Base-by-base conservation (phyloP, 2,329 filamentous ascomycete species). In the Fusarium caatingaense region DNA sequence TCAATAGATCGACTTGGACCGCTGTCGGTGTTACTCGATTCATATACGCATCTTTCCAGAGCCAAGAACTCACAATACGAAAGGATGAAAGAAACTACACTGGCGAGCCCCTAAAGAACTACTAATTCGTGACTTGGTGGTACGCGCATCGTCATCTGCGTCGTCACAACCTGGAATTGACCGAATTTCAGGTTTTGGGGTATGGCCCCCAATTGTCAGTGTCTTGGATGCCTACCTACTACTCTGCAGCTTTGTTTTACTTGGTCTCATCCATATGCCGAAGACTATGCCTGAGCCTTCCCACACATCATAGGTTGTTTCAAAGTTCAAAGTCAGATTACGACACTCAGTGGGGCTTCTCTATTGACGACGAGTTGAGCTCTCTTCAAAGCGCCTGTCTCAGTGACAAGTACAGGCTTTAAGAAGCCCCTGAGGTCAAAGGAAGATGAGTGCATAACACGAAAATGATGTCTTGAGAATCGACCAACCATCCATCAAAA, bases 301-400 rank as follows among this genome's bases (percentile, higher is more conserved):
- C 16, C 50, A 48, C 54, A 59, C 54, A 48, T 66, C 9, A 40
- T 66, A 37, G 34, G 34, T 37, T 16, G 61, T 66, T 66, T 66
- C 64, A 60, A 55, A 60, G 37, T 47, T 32, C n/a, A 47, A 34
- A 28, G 51, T 51, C 61, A 45, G 56, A 48, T 54, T 55, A 50
- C 32, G 41, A 44, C 58, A 56, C 64, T 68, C 32, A 50, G 72
- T 60, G 68, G 72, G 56, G 40, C 60, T 41, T n/a, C 27, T 32
- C 61, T 56, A 34, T 60, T 30, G 37, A 47, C 34, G 20, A 16
- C 30, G n/a, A 16, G 25, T 62, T 41, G 20, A 47, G 46, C 56
- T 58, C 20, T n/a, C 8, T 54, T 54, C 41, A 55, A 66, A 58
- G 61, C 64, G 60, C 60, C 66, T 59, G 49, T 56, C 68, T 51